These are phyloP conservation scores for Dactylellina cionopaga DNA, from an alignment of 2,329 filamentous ascomycete species.

Conservation along the genomic window DNA sequence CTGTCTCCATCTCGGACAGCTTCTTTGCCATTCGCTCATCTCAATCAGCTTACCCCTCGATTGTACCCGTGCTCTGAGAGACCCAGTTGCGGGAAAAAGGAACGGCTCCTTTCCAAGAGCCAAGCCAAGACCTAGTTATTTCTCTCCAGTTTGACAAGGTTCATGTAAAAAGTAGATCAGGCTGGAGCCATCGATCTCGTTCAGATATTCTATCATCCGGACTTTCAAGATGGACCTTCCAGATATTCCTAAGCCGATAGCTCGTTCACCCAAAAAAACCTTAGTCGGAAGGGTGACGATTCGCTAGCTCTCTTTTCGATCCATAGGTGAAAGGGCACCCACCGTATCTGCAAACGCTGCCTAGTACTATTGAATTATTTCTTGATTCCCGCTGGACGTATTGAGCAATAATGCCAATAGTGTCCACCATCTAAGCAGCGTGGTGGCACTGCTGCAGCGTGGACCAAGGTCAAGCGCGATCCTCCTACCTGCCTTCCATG, in stretches of 20 bases:
- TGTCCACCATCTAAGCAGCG: slow-evolving; percentile 12
- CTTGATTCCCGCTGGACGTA: slow-evolving; percentile 35
- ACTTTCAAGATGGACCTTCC: slow-evolving; percentile 48
- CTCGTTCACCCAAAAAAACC: slow-evolving; percentile 34
- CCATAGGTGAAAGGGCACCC: slow-evolving; percentile 26
- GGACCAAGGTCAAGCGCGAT: slow-evolving; percentile 51
- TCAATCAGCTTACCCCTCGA: slow-evolving; percentile 50
- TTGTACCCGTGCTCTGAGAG: slow-evolving; percentile 49
- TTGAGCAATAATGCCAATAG: slow-evolving; percentile 17
- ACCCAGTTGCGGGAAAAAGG: slow-evolving; percentile 51
- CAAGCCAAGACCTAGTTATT: slow-evolving; percentile 40
- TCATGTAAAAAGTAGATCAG: slow-evolving; percentile 51
- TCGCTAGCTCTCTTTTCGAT: slow-evolving; percentile 46
- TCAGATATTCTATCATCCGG: slow-evolving; percentile 50
- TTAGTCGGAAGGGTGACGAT: slow-evolving; percentile 37
- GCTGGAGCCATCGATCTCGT: slow-evolving; percentile 50
- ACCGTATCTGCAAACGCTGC: slow-evolving; percentile 44
- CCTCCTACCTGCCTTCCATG: slow-evolving; percentile 52
- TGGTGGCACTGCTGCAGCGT: slow-evolving; percentile 51
- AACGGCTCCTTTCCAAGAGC: slow-evolving; percentile 52
- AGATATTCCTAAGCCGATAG: slow-evolving; percentile 48
- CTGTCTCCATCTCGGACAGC: slow-evolving; percentile 31
- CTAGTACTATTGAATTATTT: slow-evolving; percentile 28
- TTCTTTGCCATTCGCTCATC: slow-evolving; percentile 34
- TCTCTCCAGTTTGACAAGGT: slow-evolving; percentile 46